phyloP scores from a whole-genome alignment of 1,284 basidiomycete species.

The Pascua guehoae region DNA sequence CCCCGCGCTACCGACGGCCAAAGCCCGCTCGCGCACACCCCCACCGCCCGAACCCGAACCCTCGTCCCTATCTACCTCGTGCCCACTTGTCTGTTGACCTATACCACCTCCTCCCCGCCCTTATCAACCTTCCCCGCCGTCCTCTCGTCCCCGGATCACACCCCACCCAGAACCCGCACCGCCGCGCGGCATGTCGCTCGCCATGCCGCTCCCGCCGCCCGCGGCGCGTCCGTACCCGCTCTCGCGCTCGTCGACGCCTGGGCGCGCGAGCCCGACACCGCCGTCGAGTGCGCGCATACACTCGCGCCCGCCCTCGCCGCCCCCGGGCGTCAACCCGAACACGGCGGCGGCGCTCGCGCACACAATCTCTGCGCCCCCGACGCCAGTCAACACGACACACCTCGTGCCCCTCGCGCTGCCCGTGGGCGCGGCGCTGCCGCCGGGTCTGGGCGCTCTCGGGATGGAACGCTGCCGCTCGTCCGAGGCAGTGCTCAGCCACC shows the following conservation, averaged over 20 bases:
- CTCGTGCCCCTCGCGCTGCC: slow-evolving; percentile 32
- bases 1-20: too few species aligned
- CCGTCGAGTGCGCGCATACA: slow-evolving; percentile 18
- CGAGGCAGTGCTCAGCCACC: slow-evolving; percentile 29
- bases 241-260: slow-evolving; percentile 19
- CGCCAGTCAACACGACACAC: slow-evolving; percentile 43
- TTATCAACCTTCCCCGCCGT: not conserved
- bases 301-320: slow-evolving; percentile 19
- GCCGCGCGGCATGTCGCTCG: slow-evolving; percentile 13
- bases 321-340: slow-evolving; percentile 4
- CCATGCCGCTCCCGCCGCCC: slow-evolving; percentile 18
- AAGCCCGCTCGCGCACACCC: too few species aligned
- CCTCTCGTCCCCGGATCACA: not conserved
- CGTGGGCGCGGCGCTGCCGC: slow-evolving; percentile 26
- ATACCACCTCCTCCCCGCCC: not conserved
- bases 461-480: slow-evolving; percentile 45
- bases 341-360: slow-evolving; percentile 11
- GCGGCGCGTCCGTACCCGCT: slow-evolving; percentile 14
- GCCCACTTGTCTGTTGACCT: too few species aligned
- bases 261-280: slow-evolving; percentile 11
- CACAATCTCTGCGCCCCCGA: slow-evolving; percentile 43
- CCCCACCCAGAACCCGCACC: not conserved
- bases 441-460: slow-evolving; percentile 20
- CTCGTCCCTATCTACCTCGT: too few species aligned
- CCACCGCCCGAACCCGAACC: too few species aligned